Base-by-base conservation (phyloP, 768 basidiomycete genomes). In the Leccinum rimulosum region DNA sequence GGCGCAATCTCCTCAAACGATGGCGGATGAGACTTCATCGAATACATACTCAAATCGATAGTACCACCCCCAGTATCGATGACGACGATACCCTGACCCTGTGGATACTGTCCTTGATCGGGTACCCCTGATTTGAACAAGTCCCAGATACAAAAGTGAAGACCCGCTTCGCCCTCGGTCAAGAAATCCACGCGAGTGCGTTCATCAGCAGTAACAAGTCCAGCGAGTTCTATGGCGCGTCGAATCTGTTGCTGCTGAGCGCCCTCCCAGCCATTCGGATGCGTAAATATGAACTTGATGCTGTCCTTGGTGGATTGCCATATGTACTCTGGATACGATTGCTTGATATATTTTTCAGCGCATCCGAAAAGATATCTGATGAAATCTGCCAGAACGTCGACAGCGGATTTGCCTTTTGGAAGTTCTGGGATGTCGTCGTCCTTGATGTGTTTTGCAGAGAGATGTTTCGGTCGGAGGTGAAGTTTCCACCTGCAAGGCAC, bases 191-290 rank as follows among this genome's bases (percentile, higher is more conserved):
- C 66, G 0, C 82, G 77, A 2, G 69, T 62, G 27, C 72, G 77
- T 0, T 75, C 81, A 0, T 67, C 66, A 0, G 57, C 51, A 0
- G 66, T 76, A 31, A 86, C 72, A 6, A 87, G 73, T 1, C 81
- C 81, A 1, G 83, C 84, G 6, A 61, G 60, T 4, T 82, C 73
- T 1, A 83, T 80, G 2, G 84, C 85, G 36, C 67, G 66, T 1
- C 84, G 77, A 73, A 86, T 81, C 59, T 76, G 70, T 28, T 70
- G 69, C 54, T 86, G 86, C 62, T 87, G 85, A 0, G 65, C 65
- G 1, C 82, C 80, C 57, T 81, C 84, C 86, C 85, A 87, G 0
- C 82, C 84, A 56, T 86, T 87, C 1, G 85, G 85, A 62, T 86
- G 84, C 0, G 79, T 77, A 5, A 87, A 74, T 2, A 87, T 73